Percentiles rank a stretch among this genome's conserved stretches.
Evolutionary conservation across 2,329 filamentous ascomycete species (phyloP).

Genomic region (Ophiostoma piceae): DNA sequence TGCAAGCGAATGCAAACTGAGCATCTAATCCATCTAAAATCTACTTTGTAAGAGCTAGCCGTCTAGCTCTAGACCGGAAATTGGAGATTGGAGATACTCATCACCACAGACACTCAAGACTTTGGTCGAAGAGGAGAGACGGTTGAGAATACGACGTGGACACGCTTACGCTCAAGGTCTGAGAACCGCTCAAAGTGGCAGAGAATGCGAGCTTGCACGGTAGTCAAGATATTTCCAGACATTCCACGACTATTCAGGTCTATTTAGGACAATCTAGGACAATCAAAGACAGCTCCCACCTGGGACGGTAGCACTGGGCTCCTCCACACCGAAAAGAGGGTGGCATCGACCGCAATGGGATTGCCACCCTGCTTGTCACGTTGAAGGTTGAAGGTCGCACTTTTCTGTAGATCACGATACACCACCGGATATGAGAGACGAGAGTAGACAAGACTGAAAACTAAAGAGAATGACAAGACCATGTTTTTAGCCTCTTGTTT

Average conservation of each 20-base stretch:
- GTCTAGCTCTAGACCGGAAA: too few relatives aligned
- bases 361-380: neutral
- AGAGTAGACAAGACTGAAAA: neutral
- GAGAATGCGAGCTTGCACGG: neutral
- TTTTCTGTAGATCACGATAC: neutral
- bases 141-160: slow-evolving; percentile 2
- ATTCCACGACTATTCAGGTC: too few relatives aligned
- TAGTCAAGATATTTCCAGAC: neutral
- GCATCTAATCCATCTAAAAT: too few relatives aligned
- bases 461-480: neutral
- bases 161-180: neutral
- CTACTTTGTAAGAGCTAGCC: too few relatives aligned
- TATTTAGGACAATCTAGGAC: neutral
- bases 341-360: neutral
- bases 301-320: neutral
- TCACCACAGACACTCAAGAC: neutral
- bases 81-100: neutral
- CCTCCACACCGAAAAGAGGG: neutral
- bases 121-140: neutral
- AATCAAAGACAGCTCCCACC: neutral
- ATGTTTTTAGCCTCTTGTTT: too few relatives aligned
- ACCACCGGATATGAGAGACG: neutral
- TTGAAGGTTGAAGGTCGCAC: too few relatives aligned
- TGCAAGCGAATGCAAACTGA: too few relatives aligned
- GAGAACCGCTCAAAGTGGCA: neutral